phyloP scores from a whole-genome alignment of 2,329 filamentous ascomycete genomes.

The Alternaria panax region DNA sequence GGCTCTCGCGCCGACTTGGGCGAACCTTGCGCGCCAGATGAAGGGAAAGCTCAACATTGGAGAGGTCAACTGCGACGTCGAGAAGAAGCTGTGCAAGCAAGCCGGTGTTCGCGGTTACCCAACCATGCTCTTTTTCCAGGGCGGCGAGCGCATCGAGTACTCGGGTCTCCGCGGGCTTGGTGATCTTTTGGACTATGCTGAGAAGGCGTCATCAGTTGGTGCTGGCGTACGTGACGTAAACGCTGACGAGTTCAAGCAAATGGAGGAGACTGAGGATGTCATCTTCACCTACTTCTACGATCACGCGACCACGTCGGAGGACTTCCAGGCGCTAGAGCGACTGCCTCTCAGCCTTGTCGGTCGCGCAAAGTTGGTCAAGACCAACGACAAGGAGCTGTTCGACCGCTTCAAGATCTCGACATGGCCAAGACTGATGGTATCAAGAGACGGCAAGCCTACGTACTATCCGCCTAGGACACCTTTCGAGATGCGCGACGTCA shows the following conservation, averaged over 20 bases:
- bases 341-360: conserved; percentile 88
- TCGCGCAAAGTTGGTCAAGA: conserved; percentile 91
- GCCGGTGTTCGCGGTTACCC: conserved; percentile 81
- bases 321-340: conserved; percentile 87
- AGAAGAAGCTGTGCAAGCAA: conserved; percentile 91
- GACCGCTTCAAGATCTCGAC: conserved; percentile 94
- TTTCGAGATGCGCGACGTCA: conserved; percentile 88
- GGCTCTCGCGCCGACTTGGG: conserved; percentile 88
- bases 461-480: conserved; percentile 91
- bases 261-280: conserved; percentile 94
- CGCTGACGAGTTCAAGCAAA: conserved; percentile 74
- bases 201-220: conserved; percentile 81
- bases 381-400: conserved; percentile 75
- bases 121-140: conserved; percentile 91
- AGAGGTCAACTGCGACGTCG: conserved; percentile 92
- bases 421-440: conserved; percentile 92
- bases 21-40: conserved; percentile 89
- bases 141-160: conserved; percentile 91
- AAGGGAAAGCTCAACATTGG: conserved; percentile 88
- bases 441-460: conserved; percentile 84
- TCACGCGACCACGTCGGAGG: conserved; percentile 89
- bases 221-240: conserved; percentile 83
- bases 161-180: conserved; percentile 89
- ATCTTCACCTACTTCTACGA: conserved; percentile 99
- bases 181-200: conserved; percentile 85